Evolutionary conservation across 2,329 filamentous ascomycete species (phyloP).

Genomic region (Talaromyces pinophilus): DNA sequence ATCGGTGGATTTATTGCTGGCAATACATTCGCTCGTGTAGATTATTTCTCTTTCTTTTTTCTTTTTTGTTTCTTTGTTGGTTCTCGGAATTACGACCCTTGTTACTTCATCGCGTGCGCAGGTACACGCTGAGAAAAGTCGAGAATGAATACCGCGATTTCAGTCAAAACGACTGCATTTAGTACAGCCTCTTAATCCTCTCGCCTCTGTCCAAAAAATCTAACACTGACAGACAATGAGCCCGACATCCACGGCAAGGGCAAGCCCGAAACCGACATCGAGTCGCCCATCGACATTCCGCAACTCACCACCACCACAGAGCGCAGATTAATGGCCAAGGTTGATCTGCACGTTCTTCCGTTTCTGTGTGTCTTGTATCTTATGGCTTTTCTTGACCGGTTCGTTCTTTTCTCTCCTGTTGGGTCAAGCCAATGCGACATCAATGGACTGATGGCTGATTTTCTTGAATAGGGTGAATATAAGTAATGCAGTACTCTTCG

Average conservation of each 20-base stretch:
- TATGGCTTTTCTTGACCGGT: constrained; percentile 65
- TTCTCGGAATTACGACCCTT: too few species aligned
- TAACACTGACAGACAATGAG: background rate
- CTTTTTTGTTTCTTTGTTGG: background rate
- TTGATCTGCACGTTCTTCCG: constrained; percentile 71
- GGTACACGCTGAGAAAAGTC: too few species aligned
- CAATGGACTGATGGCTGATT: constrained; percentile 17
- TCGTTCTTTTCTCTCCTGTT: constrained; percentile 19
- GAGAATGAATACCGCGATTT: background rate
- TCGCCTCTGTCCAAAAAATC: background rate
- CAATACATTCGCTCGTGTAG: background rate
- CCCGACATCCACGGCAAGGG: background rate
- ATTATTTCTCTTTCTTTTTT: background rate
- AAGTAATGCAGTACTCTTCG: constrained; percentile 71
- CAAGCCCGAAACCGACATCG: background rate
- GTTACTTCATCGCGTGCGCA: background rate
- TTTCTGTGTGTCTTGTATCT: constrained; percentile 72
- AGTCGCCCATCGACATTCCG: constrained; percentile 8
- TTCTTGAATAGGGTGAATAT: constrained; percentile 65
- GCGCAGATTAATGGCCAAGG: constrained; percentile 65
- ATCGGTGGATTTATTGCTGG: background rate
- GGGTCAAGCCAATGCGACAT: background rate
- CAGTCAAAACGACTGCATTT: constrained; percentile 3
- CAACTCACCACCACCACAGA: constrained; percentile 49
- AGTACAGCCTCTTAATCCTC: background rate